Conservation (phyloP, 23 red algal genomes). For the Cyanidioschyzon merolae region DNA sequence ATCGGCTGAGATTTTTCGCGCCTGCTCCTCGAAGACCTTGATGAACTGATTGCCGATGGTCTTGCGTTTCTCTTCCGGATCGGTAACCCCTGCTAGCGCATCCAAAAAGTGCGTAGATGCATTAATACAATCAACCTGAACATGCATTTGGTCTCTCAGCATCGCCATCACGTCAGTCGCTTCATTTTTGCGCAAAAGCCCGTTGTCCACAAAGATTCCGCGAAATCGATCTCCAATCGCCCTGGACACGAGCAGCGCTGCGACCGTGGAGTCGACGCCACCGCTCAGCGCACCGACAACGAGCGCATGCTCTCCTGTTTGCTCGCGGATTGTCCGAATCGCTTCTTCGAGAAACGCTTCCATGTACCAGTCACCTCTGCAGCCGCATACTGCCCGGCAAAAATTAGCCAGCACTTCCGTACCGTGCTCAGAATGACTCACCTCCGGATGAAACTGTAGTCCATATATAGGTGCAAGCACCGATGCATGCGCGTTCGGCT, state of each 20-base stretch:
- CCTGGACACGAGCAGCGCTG: conserved; percentile 60
- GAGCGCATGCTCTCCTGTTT: conserved; percentile 38
- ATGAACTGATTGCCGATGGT: conserved; percentile 90
- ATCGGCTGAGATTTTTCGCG: conserved; percentile 35
- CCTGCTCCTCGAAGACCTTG: conserved; percentile 78
- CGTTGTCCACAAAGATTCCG: conserved; percentile 91
- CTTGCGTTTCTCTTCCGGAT: conserved; percentile 91
- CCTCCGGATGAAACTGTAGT: conserved; percentile 96
- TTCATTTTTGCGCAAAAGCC: conserved; percentile 80
- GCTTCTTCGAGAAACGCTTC: conserved; percentile 49
- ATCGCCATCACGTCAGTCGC: conserved; percentile 42
- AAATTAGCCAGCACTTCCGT: conserved; percentile 63
- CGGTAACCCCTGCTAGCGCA: conserved; percentile 43
- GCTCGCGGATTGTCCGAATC: conserved; percentile 33
- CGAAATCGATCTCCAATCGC: conserved; percentile 83
- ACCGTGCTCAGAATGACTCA: conserved; percentile 70
- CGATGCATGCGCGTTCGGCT: neutral
- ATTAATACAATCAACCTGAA: conserved; percentile 51
- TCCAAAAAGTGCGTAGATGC: conserved; percentile 54
- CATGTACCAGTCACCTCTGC: conserved; percentile 89
- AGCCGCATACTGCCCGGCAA: conserved; percentile 41
- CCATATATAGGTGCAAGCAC: conserved; percentile 37
- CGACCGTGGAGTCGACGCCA: conserved; percentile 95
- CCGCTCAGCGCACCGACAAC: conserved; percentile 92
- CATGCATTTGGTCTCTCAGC: conserved; percentile 45